Evolutionary conservation across 73 alveolate species (phyloP), one percentile per base, ranked within the genome.

Genomic region (Blepharisma japonicum): DNA sequence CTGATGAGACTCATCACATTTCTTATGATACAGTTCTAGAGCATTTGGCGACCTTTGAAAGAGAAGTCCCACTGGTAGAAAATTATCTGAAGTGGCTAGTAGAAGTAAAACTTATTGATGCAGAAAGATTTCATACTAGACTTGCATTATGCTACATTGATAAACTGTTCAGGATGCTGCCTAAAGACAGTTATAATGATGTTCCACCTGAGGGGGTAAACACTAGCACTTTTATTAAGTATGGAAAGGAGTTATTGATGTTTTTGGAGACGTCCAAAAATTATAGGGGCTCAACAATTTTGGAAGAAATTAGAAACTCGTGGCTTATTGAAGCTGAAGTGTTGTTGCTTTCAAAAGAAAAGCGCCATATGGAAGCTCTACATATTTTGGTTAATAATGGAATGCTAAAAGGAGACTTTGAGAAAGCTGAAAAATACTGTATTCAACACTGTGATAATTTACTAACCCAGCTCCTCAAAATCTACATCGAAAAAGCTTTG

Each of bases 281-380:
- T 5, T 70, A 70, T 5, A 25, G 27, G 21, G 21, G 55, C n/a
- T 9, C 23, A 45, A 70, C 23, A 2, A 45, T 70, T n/a, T 70
- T 70, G 27, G 80, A 70, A 5, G 80, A 39, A 70, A 70, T 70
- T 45, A 45, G 11, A 9, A 25, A 25, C 32, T 14, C 47, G 2
- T 70, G 80, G 80, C 23, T 70, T 18, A 70, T 70, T 45, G 61
- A 70, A 70, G 80, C 80, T 45, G 76, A 70, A 70, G 80, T 70
- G 9, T 6, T 45, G 3, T 80, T 70, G 20, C 80, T 45, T 1
- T 72, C 55, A 11, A 25, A 25, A 39, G 66, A 70, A 45, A 25
- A 25, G 27, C n/a, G 27, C 11, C 80, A 70, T 70, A n/a, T 20
- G 14, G 56, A 70, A 39, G 80, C 80, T 45, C 27, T 70, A 5